Percentiles rank a stretch among this genome's conserved stretches.
Conservation (phyloP, 2,329 filamentous ascomycete genomes). For the Aspergillus thermomutatus region DNA sequence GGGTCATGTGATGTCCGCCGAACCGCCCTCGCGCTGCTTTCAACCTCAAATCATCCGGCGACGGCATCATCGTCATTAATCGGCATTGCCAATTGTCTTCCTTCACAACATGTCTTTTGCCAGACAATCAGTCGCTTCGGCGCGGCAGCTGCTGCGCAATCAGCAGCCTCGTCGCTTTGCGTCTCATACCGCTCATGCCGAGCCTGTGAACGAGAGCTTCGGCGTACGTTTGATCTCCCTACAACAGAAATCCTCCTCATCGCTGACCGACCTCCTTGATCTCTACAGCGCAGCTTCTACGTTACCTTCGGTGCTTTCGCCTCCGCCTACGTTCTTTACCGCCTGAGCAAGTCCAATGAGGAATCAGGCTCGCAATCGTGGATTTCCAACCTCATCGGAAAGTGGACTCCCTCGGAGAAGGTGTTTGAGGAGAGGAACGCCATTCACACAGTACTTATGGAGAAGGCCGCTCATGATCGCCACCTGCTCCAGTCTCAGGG, state of each 20-base stretch:
- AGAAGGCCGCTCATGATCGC: constrained; percentile 61
- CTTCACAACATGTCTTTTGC: constrained; percentile 40
- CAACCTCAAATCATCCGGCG: constrained; percentile 21
- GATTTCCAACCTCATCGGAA: constrained; percentile 50
- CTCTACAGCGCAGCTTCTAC: constrained; percentile 46
- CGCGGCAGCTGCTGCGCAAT: constrained; percentile 37
- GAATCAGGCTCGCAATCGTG: constrained; percentile 38
- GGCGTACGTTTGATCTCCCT: constrained; percentile 36
- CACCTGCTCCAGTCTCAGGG: constrained; percentile 54
- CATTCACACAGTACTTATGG: constrained; percentile 58
- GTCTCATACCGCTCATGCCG: constrained; percentile 40
- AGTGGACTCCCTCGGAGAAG: constrained; percentile 53
- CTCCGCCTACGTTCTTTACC: constrained; percentile 42
- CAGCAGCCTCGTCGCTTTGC: constrained; percentile 44
- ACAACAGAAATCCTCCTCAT: neutral
- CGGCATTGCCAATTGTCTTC: constrained; percentile 29
- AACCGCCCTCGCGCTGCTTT: constrained; percentile 12
- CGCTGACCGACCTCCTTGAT: constrained; percentile 16
- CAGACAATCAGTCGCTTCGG: constrained; percentile 38
- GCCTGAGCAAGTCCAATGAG: constrained; percentile 35
- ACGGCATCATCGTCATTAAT: constrained; percentile 27
- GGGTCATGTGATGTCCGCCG: constrained; percentile 14
- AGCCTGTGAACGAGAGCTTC: constrained; percentile 45
- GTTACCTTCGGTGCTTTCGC: constrained; percentile 43
- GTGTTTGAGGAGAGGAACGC: constrained; percentile 56